Conservation (phyloP, 495 filamentous ascomycete species). For the Apodospora peruviana region DNA sequence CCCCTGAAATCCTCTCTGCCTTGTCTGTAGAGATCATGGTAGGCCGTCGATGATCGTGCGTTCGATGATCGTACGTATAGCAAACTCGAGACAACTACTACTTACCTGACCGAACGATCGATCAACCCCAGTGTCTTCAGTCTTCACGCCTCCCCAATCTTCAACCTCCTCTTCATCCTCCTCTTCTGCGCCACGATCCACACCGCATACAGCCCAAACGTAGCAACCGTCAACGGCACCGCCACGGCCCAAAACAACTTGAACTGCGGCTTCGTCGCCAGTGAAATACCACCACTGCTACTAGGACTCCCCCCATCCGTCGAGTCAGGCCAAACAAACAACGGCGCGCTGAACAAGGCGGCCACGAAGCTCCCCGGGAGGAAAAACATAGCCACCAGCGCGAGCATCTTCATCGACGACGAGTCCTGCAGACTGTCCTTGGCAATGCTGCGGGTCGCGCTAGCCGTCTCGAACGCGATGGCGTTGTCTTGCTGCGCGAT, state of each 20-base stretch:
- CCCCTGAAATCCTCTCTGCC: no score
- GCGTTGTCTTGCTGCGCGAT: slow-evolving; percentile 28
- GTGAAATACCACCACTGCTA: background rate
- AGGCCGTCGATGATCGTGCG: no score
- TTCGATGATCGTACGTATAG: no score
- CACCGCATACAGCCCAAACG: slow-evolving; percentile 20
- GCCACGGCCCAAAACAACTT: slow-evolving; percentile 24
- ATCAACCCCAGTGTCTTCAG: no score
- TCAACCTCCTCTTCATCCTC: slow-evolving; percentile 9
- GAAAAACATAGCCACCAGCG: slow-evolving; percentile 50
- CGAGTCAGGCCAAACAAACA: slow-evolving; percentile 21
- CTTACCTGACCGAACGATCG: no score
- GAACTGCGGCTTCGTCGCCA: slow-evolving; percentile 21
- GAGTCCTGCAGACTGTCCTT: slow-evolving; percentile 38
- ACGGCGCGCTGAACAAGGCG: slow-evolving; percentile 23
- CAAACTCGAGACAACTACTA: no score
- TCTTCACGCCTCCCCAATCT: no score
- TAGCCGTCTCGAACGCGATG: slow-evolving; percentile 24
- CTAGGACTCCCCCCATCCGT: background rate
- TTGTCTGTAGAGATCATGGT: no score
- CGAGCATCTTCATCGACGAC: slow-evolving; percentile 49
- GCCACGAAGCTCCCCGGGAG: slow-evolving; percentile 47
- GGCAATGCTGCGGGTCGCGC: slow-evolving; percentile 30
- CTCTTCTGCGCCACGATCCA: slow-evolving; percentile 20
- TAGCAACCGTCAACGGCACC: slow-evolving; percentile 17